Evolutionary conservation across 2,329 filamentous ascomycete genomes (phyloP), one percentile per base, ranked within the genome.

Genomic region (Pseudogymnoascus sp.): DNA sequence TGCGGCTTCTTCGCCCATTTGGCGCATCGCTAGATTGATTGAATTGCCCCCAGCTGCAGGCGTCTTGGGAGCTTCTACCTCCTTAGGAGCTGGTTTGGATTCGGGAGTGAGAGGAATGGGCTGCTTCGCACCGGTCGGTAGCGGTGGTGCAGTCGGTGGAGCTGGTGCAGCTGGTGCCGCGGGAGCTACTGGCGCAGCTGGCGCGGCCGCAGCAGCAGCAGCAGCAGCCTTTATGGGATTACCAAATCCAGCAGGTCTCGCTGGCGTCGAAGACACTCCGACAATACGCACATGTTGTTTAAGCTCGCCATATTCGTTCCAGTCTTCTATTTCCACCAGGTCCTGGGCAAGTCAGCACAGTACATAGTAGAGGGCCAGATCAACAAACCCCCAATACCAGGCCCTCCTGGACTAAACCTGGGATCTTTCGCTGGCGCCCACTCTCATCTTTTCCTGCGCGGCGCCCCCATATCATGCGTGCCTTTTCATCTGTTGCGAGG

Each of bases 241-340:
- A 6, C 38, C 35, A 11, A 60, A 62, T 50, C 25, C 47, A 28
- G 59, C 35, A 28, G 28, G 56, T 16, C 23, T 62, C 14, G 83
- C 85, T 70, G 78, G 33, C 3, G 38, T 38, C 33, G 38, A 60
- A 38, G 59, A 42, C 6, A 42, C 76, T 1, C 59, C 59, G 21
- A 82, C 84, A 69, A 88, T 84, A 65, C 81, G 86, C 70, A 97
- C 85, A 70, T 93, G 89, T 76, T 93, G 85, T 75, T 92, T 91
- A 66, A 99, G 84, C 77, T 97, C 93, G 76, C 92, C 92, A 76
- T 95, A 97, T 75, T 99, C 94, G 79, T 99, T 99, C 94, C 93
- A 97, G 74, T 99, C 94, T 77, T 99, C 94, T 67, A 97, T 86
- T 76, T 97, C 88, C 67, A 93, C 89, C 60, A 97, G 82, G 74